Evolutionary conservation across 1,284 basidiomycete species (phyloP), one percentile per base, ranked within the genome.

Genomic region (Cryptococcus floricola): DNA sequence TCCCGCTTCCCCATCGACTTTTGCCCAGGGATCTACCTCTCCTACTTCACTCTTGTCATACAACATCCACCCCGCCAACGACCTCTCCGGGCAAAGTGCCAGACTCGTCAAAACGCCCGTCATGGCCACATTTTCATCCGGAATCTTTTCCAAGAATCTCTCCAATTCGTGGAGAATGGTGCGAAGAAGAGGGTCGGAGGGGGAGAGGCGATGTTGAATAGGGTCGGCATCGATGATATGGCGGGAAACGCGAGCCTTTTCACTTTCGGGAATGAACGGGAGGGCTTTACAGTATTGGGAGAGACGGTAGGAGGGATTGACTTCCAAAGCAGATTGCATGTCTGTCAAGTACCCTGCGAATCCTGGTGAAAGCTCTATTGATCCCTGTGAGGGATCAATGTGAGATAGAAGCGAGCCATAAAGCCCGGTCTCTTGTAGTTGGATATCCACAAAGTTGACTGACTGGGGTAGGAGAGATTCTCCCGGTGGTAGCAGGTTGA

Each of bases 81-180:
- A 91, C 9, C 93, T 83, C 67, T 91, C 82, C 1, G 93, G 89
- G 68, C 91, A 91, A 13, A 86, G 79, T 0, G 89, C 88, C 6
- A 98, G 78, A 4, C 86, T 84, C 0, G 88, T 83, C 12, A 97
- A 73, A 3, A 87, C 84, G 9, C 89, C 91, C 0, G 91, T 96
- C 58, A 97, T 76, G 0, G 89, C 87, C 54, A 98, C 84, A 71
- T 98, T 98, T 70, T 84, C 84, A 63, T 94, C 89, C 2, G 93
- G 87, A 0, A 86, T 82, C 57, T 94, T 90, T 5, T 83, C 83
- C 74, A 97, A 91, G 80, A 96, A 95, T 53, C 79, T 81, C 39
- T 86, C 79, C 10, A 95, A 75, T 16, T 82, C 82, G 46, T 86
- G 84, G 39, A 97, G 81, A 18, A 96, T 71, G 31, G 83, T 76